phyloP scores from a whole-genome alignment of 768 basidiomycete genomes.

The Mycena galericulata region DNA sequence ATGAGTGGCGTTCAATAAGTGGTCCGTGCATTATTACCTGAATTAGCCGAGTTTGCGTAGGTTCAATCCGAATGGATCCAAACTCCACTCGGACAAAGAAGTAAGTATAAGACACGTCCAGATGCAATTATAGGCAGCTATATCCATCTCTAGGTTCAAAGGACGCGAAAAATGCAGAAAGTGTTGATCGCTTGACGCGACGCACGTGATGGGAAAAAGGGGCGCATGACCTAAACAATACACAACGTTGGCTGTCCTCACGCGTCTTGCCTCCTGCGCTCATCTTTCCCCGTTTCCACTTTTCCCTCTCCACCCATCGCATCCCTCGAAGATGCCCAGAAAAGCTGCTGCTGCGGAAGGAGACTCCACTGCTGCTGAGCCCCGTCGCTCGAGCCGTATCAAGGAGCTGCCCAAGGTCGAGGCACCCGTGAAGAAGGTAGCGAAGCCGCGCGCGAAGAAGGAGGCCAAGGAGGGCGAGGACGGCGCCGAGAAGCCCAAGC shows the following conservation, averaged over 20 bases:
- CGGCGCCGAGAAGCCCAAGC: constrained; percentile 67
- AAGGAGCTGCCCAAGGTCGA: constrained; percentile 75
- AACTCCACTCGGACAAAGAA: not conserved
- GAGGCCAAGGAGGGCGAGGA: constrained; percentile 53
- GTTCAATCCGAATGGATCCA: not conserved
- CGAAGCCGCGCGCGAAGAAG: constrained; percentile 73
- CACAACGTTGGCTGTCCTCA: constrained; percentile 7
- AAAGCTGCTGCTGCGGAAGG: constrained; percentile 69
- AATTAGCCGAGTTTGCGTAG: not conserved
- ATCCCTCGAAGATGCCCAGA: constrained; percentile 67
- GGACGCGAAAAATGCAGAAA: constrained; percentile 17
- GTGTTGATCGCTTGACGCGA: constrained; percentile 29
- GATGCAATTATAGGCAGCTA: not conserved
- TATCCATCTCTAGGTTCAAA: not conserved
- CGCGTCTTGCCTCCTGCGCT: constrained; percentile 29
- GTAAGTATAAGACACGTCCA: constrained; percentile 11
- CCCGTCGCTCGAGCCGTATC: constrained; percentile 82
- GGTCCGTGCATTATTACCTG: constrained; percentile 28
- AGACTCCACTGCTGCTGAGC: constrained; percentile 54
- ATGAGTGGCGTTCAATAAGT: too few species aligned
- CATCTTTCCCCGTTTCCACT: constrained; percentile 18
- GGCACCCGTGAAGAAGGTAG: constrained; percentile 66
- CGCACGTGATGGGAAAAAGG: constrained; percentile 36
- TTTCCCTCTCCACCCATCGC: constrained; percentile 15
- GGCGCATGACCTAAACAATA: constrained; percentile 9